phyloP scores from a whole-genome alignment of 768 basidiomycete genomes.

The Strobilomyces dryophilus region DNA sequence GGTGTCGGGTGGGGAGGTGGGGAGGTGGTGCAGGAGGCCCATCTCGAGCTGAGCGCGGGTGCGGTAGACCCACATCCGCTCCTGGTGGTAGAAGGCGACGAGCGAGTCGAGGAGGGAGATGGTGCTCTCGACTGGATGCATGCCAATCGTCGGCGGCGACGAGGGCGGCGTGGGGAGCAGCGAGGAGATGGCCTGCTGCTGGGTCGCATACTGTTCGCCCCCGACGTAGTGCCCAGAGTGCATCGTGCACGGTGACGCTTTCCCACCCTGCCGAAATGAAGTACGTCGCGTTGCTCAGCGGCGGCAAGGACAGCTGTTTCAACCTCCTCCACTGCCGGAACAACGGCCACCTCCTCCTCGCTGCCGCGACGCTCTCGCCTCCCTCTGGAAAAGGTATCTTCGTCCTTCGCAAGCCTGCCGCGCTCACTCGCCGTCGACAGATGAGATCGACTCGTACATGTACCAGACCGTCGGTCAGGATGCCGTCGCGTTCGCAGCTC shows the following conservation, averaged over 20 bases:
- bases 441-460: slow-evolving; percentile 97
- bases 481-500: slow-evolving; percentile 81
- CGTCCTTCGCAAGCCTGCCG: background rate
- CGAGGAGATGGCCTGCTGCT: slow-evolving; percentile 28
- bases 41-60: slow-evolving; percentile 59
- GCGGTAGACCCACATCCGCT: slow-evolving; percentile 68
- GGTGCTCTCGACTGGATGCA: slow-evolving; percentile 43
- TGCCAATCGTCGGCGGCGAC: slow-evolving; percentile 29
- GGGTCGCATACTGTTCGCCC: slow-evolving; percentile 14
- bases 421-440: slow-evolving; percentile 39
- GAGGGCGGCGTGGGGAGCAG: slow-evolving; percentile 33
- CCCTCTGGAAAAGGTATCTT: slow-evolving; percentile 73
- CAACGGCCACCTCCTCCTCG: slow-evolving; percentile 84
- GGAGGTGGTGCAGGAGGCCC: slow-evolving; percentile 29
- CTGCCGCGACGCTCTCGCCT: slow-evolving; percentile 86
- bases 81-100: slow-evolving; percentile 63
- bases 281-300: slow-evolving; percentile 91
- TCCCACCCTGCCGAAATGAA: slow-evolving; percentile 52
- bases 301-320: slow-evolving; percentile 97
- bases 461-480: slow-evolving; percentile 99
- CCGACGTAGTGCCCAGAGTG: slow-evolving; percentile 53
- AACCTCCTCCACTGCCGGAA: slow-evolving; percentile 85
- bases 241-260: slow-evolving; percentile 42
- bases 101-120: slow-evolving; percentile 60
- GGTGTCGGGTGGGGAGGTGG: slow-evolving; percentile 6